Percentiles rank a stretch among this genome's conserved stretches.
These are phyloP conservation scores for Leccinum arenicola DNA, from an alignment of 768 basidiomycete genomes.

Conservation along the genomic window DNA sequence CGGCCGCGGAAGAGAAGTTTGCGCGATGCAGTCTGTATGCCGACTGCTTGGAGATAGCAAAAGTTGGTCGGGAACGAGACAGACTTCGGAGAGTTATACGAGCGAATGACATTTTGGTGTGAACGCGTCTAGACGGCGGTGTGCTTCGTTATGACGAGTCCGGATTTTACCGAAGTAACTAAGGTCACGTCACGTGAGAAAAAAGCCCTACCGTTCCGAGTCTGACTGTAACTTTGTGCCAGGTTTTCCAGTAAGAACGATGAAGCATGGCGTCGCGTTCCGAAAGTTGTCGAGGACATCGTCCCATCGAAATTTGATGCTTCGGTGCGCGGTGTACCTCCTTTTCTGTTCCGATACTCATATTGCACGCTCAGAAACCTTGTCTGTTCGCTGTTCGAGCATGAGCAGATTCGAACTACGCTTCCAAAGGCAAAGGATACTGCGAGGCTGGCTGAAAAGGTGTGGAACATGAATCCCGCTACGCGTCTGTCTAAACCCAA, in stretches of 20 bases:
- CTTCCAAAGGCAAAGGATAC: slow-evolving; percentile 92
- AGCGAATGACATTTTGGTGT: slow-evolving; percentile 34
- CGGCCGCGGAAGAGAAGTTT: slow-evolving; percentile 29
- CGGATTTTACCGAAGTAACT: slow-evolving; percentile 27
- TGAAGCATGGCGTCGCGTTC: slow-evolving; percentile 95
- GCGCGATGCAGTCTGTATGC: slow-evolving; percentile 31
- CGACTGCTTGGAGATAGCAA: slow-evolving; percentile 28
- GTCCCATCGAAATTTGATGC: slow-evolving; percentile 89
- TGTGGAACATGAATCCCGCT: slow-evolving; percentile 20
- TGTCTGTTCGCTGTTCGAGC: slow-evolving; percentile 90
- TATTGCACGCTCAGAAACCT: slow-evolving; percentile 61
- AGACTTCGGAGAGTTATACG: slow-evolving; percentile 33
- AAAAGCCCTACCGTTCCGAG: background rate
- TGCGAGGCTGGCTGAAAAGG: slow-evolving; percentile 92
- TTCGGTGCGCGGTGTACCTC: slow-evolving; percentile 54
- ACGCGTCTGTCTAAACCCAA: slow-evolving; percentile 6
- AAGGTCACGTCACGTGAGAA: slow-evolving; percentile 3
- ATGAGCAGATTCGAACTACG: slow-evolving; percentile 95
- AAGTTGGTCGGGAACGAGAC: slow-evolving; percentile 26
- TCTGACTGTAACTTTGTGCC: too few relatives aligned
- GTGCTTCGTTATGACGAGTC: background rate
- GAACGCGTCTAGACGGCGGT: slow-evolving; percentile 16
- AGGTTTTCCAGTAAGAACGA: slow-evolving; percentile 30
- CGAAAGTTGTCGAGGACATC: slow-evolving; percentile 90
- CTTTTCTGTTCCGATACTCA: slow-evolving; percentile 4